Conservation (phyloP, 2,329 filamentous ascomycete species). For the Orbilia ellipsospora region DNA sequence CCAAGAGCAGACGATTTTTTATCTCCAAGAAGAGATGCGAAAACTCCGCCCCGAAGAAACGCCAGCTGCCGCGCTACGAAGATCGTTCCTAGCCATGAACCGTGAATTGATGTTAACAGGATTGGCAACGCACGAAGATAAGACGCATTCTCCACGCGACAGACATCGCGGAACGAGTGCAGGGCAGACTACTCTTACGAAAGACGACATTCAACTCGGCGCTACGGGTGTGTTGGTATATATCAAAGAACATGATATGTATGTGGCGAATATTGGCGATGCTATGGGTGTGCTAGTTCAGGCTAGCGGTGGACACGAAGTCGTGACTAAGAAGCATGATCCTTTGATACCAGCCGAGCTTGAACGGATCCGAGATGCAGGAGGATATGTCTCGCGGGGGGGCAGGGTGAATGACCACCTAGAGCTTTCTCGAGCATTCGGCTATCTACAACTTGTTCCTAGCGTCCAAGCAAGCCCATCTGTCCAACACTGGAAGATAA, state of each 20-base stretch:
- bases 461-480: constrained; percentile 91
- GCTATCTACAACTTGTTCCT: constrained; percentile 91
- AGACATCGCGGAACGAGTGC: constrained; percentile 73
- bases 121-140: constrained; percentile 81
- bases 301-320: constrained; percentile 82
- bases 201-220: constrained; percentile 89
- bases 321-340: constrained; percentile 91
- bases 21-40: constrained; percentile 84
- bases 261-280: constrained; percentile 94
- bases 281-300: constrained; percentile 95
- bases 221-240: constrained; percentile 93
- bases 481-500: constrained; percentile 74
- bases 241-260: constrained; percentile 87
- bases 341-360: constrained; percentile 86
- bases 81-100: constrained; percentile 88
- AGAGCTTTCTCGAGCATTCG: constrained; percentile 92
- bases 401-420: constrained; percentile 92
- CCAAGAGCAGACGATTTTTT: constrained; percentile 91
- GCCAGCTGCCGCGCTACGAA: constrained; percentile 82
- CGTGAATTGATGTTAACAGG: constrained; percentile 91
- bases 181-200: constrained; percentile 72
- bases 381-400: constrained; percentile 94
- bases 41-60: constrained; percentile 76
- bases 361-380: constrained; percentile 89
- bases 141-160: constrained; percentile 67